A percentile compares a stretch with the other conserved stretches of the same genome.
Evolutionary conservation across 768 basidiomycete genomes (phyloP).

Genomic region (Tricholoma saponaceum): DNA sequence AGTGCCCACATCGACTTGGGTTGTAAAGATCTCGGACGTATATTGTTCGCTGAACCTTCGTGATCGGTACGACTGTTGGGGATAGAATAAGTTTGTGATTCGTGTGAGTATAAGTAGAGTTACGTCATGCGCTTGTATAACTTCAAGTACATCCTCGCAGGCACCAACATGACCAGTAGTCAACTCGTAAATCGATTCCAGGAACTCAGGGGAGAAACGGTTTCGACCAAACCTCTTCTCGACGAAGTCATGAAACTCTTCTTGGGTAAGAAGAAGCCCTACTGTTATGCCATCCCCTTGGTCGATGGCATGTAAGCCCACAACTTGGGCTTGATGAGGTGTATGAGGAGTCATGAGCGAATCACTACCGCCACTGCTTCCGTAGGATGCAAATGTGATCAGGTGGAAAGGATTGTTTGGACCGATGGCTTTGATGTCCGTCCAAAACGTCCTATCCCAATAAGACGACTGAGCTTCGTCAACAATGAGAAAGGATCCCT

Average conservation of each 20-base stretch:
- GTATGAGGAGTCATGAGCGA: neutral
- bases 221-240: neutral
- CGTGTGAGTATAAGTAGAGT: neutral
- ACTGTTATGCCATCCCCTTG: neutral
- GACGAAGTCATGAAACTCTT: neutral
- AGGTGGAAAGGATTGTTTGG: neutral
- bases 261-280: conserved; percentile 1
- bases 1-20: neutral
- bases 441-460: neutral
- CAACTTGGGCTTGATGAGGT: neutral
- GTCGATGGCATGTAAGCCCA: neutral
- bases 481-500: neutral
- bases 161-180: conserved; percentile 4
- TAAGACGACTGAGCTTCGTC: conserved; percentile 3
- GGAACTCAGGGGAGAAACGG: conserved; percentile 1
- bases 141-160: neutral
- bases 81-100: neutral
- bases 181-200: neutral
- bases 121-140: conserved; percentile 1
- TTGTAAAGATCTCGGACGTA: conserved; percentile 2
- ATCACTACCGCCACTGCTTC: neutral
- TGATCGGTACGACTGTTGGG: conserved; percentile 2
- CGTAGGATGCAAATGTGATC: conserved; percentile 1
- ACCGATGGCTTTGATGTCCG: neutral
- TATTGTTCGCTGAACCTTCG: conserved; percentile 3